phyloP scores from a whole-genome alignment of 2,329 filamentous ascomycete species.

The Botryotinia calthae region DNA sequence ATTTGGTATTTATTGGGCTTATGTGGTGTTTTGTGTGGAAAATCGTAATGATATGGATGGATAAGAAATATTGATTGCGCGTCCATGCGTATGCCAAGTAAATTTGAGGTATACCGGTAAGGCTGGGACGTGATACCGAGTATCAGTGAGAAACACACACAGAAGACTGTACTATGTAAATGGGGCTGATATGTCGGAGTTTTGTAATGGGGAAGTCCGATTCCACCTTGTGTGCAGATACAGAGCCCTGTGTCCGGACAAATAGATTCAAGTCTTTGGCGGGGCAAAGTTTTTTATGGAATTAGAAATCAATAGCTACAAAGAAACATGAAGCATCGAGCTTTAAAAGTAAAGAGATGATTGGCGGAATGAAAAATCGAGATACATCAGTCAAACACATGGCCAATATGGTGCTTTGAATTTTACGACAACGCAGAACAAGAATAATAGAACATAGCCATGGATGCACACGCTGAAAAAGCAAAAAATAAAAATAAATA shows the following conservation, averaged over 20 bases:
- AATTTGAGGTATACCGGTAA: neutral
- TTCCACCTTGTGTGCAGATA: neutral
- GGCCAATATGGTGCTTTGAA: neutral
- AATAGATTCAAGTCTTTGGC: neutral
- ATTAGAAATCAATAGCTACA: neutral
- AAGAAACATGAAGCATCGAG: neutral
- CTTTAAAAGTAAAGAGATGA: neutral
- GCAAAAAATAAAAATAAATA: neutral
- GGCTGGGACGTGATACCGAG: neutral
- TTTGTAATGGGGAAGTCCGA: slow-evolving; percentile 19
- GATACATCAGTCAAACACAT: neutral
- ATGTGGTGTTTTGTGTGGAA: neutral
- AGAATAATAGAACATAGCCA: neutral
- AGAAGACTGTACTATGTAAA: neutral
- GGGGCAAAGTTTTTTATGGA: neutral
- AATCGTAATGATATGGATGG: neutral
- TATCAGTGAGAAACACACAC: neutral
- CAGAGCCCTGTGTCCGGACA: neutral
- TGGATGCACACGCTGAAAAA: neutral
- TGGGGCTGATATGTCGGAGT: neutral
- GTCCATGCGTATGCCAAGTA: neutral
- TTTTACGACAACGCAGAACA: neutral
- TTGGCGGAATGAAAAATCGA: neutral
- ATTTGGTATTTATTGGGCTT: neutral
- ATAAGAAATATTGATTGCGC: slow-evolving; percentile 18